Base-by-base conservation (phyloP, 768 basidiomycete species). In the Trametes punicea region DNA sequence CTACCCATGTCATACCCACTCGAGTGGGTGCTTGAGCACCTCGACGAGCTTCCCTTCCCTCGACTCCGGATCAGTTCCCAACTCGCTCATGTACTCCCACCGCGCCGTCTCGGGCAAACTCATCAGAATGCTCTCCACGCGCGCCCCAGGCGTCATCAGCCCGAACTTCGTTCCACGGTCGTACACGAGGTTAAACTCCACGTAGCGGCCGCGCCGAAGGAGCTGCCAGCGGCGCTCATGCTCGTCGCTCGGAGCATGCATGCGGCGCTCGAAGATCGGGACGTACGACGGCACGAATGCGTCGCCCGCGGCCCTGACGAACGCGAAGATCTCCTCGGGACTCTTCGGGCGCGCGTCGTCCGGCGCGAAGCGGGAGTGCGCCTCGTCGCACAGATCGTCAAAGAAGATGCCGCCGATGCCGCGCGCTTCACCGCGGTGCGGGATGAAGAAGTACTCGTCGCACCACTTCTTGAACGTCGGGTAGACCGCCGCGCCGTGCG, bases 351-450 rank as follows among this genome's bases (percentile, higher is more conserved):
- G 79, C 38, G 51, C 56, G n/a, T 60, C 54, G 53, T 63, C 56
- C 34, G 46, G 64, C n/a, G 75, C 72, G 29, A 93, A 75, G n/a
- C 83, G 82, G n/a, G 76, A 67, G 67, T 93, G 91, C 2, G 75
- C 71, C 30, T 80, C 80, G 46, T 77, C 78, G 62, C 79, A 83
- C 54, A 98, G 82, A 69, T 99, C 97, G 69, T 98, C 97, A 67
- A 98, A 96, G 77, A 98, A 98, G 52, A 99, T 75, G 0, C 97
- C 97, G 29, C 97, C 97, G 46, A 99, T 73, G 4, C 97, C 97
- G 40, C 97, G 82, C 2, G 83, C 73, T 74, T 98, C 97, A 27
- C 73, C 68, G 10, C 97, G 84, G 70, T 98, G 97, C 16, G 90
- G 80, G 66, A 98, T 88, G 71, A 79, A 87, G 71, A 99, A 99